Percentiles rank a stretch among this genome's conserved stretches.
Conservation (phyloP, 1,139 yeast species). For the Candida glucosophila region DNA sequence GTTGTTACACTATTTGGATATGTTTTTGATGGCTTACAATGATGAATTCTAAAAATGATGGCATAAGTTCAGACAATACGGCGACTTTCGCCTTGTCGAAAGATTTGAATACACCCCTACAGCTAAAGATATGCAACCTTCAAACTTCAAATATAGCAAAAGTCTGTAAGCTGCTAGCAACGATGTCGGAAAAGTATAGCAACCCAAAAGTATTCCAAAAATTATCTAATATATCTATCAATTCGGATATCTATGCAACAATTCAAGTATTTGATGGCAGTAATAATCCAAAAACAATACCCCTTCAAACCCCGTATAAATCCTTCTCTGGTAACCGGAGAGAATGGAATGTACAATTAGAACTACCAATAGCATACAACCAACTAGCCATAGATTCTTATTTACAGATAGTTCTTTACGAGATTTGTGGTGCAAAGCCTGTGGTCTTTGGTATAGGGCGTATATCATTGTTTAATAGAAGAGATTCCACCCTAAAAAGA, state of each 20-base stretch:
- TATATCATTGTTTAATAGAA: slow-evolving; percentile 47
- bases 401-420: slow-evolving; percentile 59
- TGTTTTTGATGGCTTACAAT: slow-evolving; percentile 1
- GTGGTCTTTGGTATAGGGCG: slow-evolving; percentile 52
- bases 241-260: slow-evolving; percentile 57
- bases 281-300: slow-evolving; percentile 55
- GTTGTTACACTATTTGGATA: too few relatives aligned
- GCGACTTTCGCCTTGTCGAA: slow-evolving; percentile 70
- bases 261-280: slow-evolving; percentile 51
- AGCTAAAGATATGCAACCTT: slow-evolving; percentile 27
- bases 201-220: slow-evolving; percentile 44
- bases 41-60: slow-evolving; percentile 3
- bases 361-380: slow-evolving; percentile 60
- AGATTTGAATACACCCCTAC: slow-evolving; percentile 51
- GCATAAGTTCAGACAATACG: slow-evolving; percentile 17
- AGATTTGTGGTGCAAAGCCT: slow-evolving; percentile 45
- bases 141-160: slow-evolving; percentile 15
- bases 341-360: slow-evolving; percentile 50
- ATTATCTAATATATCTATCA: slow-evolving; percentile 40
- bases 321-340: slow-evolving; percentile 42
- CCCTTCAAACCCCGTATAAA: slow-evolving; percentile 59
- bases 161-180: slow-evolving; percentile 23
- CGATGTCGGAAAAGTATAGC: slow-evolving; percentile 46
- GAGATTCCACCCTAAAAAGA: slow-evolving; percentile 20
- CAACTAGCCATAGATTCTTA: slow-evolving; percentile 60